phyloP scores from a whole-genome alignment of 176 grass and related monocot genomes.

The Triticum timopheevii region DNA sequence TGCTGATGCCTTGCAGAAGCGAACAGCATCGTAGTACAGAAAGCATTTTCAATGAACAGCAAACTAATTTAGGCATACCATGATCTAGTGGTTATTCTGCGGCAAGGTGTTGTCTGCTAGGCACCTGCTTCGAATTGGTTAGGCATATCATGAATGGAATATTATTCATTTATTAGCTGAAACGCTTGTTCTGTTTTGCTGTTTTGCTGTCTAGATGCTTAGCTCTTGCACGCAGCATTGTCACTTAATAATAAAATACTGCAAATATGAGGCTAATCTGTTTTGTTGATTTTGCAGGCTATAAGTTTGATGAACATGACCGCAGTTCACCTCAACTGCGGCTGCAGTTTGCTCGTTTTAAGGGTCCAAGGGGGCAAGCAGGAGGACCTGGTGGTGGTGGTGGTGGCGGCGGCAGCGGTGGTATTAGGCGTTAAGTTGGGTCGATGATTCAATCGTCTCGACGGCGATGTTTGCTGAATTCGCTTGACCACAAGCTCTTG shows the following conservation, averaged over 20 bases:
- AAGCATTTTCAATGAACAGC: not conserved
- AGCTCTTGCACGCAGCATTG: not conserved
- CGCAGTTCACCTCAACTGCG: conserved; percentile 64
- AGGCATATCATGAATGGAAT: not conserved
- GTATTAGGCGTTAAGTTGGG: conserved; percentile 60
- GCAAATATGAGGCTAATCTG: conserved; percentile 5
- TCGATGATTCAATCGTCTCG: conserved; percentile 48
- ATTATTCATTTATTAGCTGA: not conserved
- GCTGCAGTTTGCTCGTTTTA: conserved; percentile 78
- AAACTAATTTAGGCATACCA: not conserved
- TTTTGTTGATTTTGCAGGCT: conserved; percentile 68
- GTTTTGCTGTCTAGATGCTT: not conserved
- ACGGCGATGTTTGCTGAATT: not conserved
- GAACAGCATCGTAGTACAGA: not conserved
- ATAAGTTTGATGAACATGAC: conserved; percentile 79
- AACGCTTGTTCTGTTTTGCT: not conserved
- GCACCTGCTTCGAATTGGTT: not conserved
- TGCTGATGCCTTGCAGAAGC: not conserved
- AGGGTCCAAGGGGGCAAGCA: conserved; percentile 58
- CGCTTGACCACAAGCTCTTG: not conserved
- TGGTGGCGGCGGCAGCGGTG: not conserved
- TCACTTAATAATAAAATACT: not conserved
- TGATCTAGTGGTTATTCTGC: not conserved
- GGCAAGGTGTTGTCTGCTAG: not conserved
- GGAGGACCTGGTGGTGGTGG: conserved; percentile 62